These are phyloP conservation scores for Astragalus glycyphyllos DNA, from an alignment of 306 rosid species.

Conservation along the genomic window DNA sequence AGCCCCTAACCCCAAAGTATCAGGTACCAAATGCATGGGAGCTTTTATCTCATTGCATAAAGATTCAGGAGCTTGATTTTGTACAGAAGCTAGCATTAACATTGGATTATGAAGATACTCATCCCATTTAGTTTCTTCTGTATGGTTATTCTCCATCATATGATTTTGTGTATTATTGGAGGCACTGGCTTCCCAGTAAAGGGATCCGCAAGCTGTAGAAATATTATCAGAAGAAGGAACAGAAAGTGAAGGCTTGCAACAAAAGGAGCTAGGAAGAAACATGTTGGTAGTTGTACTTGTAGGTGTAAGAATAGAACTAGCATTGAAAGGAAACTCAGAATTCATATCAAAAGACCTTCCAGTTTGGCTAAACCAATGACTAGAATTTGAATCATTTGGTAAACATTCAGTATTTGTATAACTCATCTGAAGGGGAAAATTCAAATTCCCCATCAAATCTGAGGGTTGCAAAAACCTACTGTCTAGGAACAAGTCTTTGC, in stretches of 20 bases:
- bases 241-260: constrained; percentile 51
- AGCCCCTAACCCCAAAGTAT: constrained; percentile 40
- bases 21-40: constrained; percentile 49
- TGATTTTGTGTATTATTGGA: constrained; percentile 40
- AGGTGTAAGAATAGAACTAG: constrained; percentile 41
- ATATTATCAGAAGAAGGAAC: constrained; percentile 43
- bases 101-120: constrained; percentile 57
- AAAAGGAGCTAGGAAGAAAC: constrained; percentile 45
- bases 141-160: constrained; percentile 41
- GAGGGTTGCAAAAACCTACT: constrained; percentile 46
- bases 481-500: constrained; percentile 48
- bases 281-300: constrained; percentile 41
- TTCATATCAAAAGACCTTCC: constrained; percentile 53
- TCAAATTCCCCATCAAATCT: constrained; percentile 49
- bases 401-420: constrained; percentile 43
- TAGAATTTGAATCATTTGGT: constrained; percentile 44
- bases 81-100: constrained; percentile 52
- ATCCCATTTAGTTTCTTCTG: constrained; percentile 55
- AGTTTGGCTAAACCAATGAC: constrained; percentile 52
- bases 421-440: constrained; percentile 53
- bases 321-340: constrained; percentile 49
- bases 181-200: constrained; percentile 51
- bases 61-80: constrained; percentile 48
- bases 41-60: constrained; percentile 55
- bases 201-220: constrained; percentile 43